These are phyloP conservation scores for Lithohypha guttulata DNA, from an alignment of 2,329 filamentous ascomycete genomes.

Conservation along the genomic window DNA sequence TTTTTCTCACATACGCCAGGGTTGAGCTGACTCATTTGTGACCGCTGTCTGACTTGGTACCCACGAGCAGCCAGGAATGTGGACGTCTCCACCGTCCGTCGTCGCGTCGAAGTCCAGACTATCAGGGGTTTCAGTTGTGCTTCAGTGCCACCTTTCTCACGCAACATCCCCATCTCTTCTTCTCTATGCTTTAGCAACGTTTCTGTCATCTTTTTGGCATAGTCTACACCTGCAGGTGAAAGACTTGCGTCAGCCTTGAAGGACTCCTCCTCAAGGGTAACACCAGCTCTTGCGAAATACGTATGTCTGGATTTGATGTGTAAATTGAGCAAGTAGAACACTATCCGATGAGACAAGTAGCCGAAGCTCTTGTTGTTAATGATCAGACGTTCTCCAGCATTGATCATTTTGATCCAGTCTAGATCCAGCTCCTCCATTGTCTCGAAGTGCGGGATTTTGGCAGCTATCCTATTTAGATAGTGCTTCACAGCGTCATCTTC, in stretches of 20 bases:
- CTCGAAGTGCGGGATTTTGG: conserved; percentile 90
- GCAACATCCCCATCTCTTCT: conserved; percentile 60
- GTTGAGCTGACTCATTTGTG: conserved; percentile 95
- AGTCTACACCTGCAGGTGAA: conserved; percentile 67
- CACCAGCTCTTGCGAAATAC: conserved; percentile 49
- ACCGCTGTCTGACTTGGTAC: conserved; percentile 79
- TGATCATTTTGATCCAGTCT: conserved; percentile 99
- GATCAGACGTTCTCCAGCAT: conserved; percentile 81
- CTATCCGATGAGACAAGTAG: conserved; percentile 91
- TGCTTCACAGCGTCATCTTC: conserved; percentile 85
- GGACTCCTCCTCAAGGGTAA: conserved; percentile 75
- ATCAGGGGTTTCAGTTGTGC: conserved; percentile 67
- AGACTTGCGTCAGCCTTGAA: conserved; percentile 86
- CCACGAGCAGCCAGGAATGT: conserved; percentile 67
- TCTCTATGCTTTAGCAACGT: conserved; percentile 73
- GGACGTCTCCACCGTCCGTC: conserved; percentile 82
- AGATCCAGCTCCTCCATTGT: conserved; percentile 90
- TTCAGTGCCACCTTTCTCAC: conserved; percentile 56
- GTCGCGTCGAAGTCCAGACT: conserved; percentile 89
- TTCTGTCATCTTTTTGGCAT: conserved; percentile 77
- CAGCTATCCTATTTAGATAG: conserved; percentile 80
- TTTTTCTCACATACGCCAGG: conserved; percentile 93
- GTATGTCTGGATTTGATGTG: conserved; percentile 67
- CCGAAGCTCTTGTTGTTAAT: conserved; percentile 97
- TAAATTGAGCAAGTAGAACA: conserved; percentile 94